These are phyloP conservation scores for Melaleuca quinquenervia DNA, from an alignment of 345 rosid species.

Conservation along the genomic window DNA sequence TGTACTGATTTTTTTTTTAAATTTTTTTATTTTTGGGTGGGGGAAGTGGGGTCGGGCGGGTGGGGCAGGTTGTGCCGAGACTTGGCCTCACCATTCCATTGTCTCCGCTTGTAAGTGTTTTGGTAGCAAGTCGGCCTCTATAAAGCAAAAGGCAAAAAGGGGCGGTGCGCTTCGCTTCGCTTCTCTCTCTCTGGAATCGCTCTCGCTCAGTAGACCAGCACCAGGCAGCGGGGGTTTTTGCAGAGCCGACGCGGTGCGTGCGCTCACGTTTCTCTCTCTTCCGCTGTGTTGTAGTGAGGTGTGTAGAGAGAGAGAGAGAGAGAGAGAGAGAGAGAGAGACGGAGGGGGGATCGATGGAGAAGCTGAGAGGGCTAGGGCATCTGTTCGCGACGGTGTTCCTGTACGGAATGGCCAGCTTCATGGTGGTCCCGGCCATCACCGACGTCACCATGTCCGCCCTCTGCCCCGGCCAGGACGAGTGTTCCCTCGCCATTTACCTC, in stretches of 20 bases:
- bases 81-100: background rate
- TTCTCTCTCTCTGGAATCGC: background rate
- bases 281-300: background rate
- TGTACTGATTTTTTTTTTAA: too few species aligned
- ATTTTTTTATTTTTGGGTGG: too few species aligned
- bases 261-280: background rate
- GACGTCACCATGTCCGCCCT: slow-evolving; percentile 75
- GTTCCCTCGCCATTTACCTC: slow-evolving; percentile 86
- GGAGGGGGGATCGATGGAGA: background rate
- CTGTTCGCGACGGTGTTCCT: slow-evolving; percentile 51
- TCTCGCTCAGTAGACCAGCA: too few species aligned
- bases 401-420: slow-evolving; percentile 19
- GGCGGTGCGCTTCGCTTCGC: background rate
- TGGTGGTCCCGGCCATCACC: slow-evolving; percentile 54
- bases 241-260: background rate
- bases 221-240: too few species aligned
- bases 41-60: background rate
- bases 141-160: background rate
- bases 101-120: background rate
- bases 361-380: slow-evolving; percentile 25
- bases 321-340: background rate
- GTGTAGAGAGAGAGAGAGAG: background rate
- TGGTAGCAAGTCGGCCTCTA: background rate
- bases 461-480: slow-evolving; percentile 56
- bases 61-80: background rate